These are phyloP conservation scores for Paecilomyces sp. DNA, from an alignment of 2,329 filamentous ascomycete genomes.

Conservation along the genomic window DNA sequence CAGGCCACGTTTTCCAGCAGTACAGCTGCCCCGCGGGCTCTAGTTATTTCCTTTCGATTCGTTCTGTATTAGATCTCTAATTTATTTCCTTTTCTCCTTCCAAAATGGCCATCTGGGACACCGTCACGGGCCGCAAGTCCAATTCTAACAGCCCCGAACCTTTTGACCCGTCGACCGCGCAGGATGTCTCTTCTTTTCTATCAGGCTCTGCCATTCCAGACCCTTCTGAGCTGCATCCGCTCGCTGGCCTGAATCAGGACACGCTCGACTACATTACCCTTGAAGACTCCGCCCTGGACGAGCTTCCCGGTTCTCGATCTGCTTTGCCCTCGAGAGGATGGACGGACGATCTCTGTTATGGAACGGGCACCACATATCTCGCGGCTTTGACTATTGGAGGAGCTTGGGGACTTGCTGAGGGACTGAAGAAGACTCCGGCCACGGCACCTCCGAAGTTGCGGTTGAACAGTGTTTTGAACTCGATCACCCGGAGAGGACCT, in stretches of 20 bases:
- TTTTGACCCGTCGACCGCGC: conserved; percentile 66
- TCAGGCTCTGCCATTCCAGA: conserved; percentile 71
- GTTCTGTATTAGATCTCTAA: background rate
- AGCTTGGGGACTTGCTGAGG: conserved; percentile 86
- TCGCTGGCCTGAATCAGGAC: conserved; percentile 87
- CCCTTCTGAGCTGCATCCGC: conserved; percentile 80
- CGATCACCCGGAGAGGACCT: conserved; percentile 83
- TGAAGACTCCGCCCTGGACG: conserved; percentile 82
- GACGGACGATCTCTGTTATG: conserved; percentile 97
- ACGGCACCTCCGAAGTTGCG: conserved; percentile 83
- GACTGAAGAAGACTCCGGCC: conserved; percentile 61
- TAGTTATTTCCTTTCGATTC: background rate
- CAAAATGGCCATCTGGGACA: conserved; percentile 54
- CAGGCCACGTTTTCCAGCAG: background rate
- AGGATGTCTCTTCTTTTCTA: conserved; percentile 83
- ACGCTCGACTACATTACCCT: conserved; percentile 91
- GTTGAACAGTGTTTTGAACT: conserved; percentile 90
- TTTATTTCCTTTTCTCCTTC: background rate
- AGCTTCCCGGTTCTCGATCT: conserved; percentile 77
- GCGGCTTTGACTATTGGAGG: conserved; percentile 80
- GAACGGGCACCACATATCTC: conserved; percentile 89
- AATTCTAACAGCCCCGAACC: conserved; percentile 48
- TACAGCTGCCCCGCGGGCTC: background rate
- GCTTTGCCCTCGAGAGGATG: conserved; percentile 91
- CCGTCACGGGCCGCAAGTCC: conserved; percentile 54